Percentiles rank a stretch among this genome's conserved stretches.
Conservation (phyloP, 768 basidiomycete species). For the Amanita subjunquillea region DNA sequence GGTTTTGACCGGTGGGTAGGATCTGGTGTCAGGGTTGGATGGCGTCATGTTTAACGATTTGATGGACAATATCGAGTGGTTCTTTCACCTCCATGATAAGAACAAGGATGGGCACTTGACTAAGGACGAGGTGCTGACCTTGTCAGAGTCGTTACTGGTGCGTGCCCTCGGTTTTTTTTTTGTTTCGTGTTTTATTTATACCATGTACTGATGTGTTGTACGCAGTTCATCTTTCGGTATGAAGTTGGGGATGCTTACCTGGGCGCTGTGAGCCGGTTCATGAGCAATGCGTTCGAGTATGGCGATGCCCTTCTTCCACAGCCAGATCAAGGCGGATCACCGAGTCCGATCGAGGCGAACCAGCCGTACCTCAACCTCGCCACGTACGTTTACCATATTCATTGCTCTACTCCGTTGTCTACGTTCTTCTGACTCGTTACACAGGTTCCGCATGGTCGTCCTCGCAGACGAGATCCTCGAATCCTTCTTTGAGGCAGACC, state of each 20-base stretch:
- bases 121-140: conserved; percentile 91
- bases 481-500: conserved; percentile 91
- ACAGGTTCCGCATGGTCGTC: conserved; percentile 96
- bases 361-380: conserved; percentile 89
- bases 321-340: conserved; percentile 29
- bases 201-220: not conserved
- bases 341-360: conserved; percentile 51
- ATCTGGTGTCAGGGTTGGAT: conserved; percentile 81
- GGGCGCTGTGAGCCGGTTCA: conserved; percentile 92
- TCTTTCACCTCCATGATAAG: conserved; percentile 92
- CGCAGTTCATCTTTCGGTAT: conserved; percentile 93
- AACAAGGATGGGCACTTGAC: conserved; percentile 93
- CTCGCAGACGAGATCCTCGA: conserved; percentile 94
- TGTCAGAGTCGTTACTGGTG: conserved; percentile 91
- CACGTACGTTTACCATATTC: conserved; percentile 40
- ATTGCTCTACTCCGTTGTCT: not conserved
- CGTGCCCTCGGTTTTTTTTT: conserved; percentile 13
- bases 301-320: conserved; percentile 83
- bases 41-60: conserved; percentile 93
- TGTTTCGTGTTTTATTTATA: not conserved
- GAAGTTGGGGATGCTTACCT: conserved; percentile 96
- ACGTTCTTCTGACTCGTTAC: not conserved
- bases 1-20: conserved; percentile 33
- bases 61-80: conserved; percentile 99
- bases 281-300: conserved; percentile 98